These are phyloP conservation scores for Micractinium sp. DNA, from an alignment of 139 green algal genomes.

Conservation along the genomic window DNA sequence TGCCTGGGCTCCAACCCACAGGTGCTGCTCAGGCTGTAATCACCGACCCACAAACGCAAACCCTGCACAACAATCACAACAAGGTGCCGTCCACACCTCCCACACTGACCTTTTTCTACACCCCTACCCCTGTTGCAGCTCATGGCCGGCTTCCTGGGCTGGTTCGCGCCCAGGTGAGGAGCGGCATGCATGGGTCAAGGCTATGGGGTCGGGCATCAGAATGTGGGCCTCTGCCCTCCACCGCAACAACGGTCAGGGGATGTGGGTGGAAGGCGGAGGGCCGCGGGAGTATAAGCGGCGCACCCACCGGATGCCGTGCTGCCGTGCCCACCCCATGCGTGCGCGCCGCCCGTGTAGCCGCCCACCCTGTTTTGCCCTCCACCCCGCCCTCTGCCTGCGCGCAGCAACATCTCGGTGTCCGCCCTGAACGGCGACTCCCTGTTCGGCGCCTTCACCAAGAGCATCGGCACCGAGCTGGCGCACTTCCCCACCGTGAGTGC, in stretches of 20 bases:
- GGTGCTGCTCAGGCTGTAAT: background rate
- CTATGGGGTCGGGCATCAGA: too few species aligned
- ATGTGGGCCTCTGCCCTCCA: too few species aligned
- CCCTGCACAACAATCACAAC: too few species aligned
- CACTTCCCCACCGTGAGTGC: constrained; percentile 71
- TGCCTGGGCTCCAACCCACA: background rate
- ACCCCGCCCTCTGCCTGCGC: constrained; percentile 61
- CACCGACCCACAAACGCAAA: too few species aligned
- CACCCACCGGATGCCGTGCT: background rate
- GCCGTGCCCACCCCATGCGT: background rate
- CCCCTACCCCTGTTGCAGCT: background rate
- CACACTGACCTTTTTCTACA: background rate
- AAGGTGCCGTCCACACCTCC: background rate
- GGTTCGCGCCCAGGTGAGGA: background rate
- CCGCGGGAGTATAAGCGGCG: too few species aligned
- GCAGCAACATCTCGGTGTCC: constrained; percentile 68
- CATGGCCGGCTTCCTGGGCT: constrained; percentile 38
- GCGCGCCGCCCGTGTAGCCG: too few species aligned
- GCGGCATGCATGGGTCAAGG: too few species aligned
- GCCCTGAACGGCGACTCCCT: constrained; percentile 77
- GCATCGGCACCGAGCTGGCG: constrained; percentile 76
- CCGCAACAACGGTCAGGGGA: too few species aligned
- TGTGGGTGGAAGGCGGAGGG: background rate
- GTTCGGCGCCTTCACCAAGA: constrained; percentile 75
- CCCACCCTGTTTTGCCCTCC: background rate